Evolutionary conservation across 768 basidiomycete species (phyloP).

Genomic region (Gymnopilus junonius): DNA sequence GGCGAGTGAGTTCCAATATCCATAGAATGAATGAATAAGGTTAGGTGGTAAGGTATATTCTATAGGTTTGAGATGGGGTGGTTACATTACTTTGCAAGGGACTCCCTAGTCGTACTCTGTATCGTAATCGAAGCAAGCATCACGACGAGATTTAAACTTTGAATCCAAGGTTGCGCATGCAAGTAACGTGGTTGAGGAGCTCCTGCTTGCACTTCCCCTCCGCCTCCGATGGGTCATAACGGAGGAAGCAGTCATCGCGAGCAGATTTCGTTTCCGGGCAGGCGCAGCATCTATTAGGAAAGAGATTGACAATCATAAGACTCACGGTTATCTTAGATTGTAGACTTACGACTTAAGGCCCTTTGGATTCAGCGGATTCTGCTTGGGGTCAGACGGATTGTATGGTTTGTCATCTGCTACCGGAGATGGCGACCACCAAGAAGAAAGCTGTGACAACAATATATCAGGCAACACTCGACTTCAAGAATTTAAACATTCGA

Average conservation of each 20-base stretch:
- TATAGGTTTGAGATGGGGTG: constrained; percentile 11
- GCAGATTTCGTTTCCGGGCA: constrained; percentile 91
- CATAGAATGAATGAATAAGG: not conserved
- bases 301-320: not conserved
- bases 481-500: not conserved
- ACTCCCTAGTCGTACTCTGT: not conserved
- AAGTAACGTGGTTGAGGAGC: constrained; percentile 80
- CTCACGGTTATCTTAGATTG: not conserved
- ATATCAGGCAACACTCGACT: not conserved
- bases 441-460: constrained; percentile 43
- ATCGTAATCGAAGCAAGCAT: not conserved
- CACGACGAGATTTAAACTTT: constrained; percentile 52
- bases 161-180: constrained; percentile 93
- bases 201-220: constrained; percentile 81
- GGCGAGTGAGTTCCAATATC: not conserved
- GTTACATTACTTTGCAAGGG: constrained; percentile 9
- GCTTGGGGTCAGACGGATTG: constrained; percentile 75
- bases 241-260: constrained; percentile 95
- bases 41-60: not conserved
- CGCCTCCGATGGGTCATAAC: constrained; percentile 64
- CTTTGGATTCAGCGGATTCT: constrained; percentile 90
- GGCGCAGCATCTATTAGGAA: constrained; percentile 82
- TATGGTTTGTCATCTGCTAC: constrained; percentile 46
- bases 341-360: constrained; percentile 90
- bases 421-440: constrained; percentile 56